phyloP scores from a whole-genome alignment of 495 filamentous ascomycete species.

The Trichoderma gamsii region DNA sequence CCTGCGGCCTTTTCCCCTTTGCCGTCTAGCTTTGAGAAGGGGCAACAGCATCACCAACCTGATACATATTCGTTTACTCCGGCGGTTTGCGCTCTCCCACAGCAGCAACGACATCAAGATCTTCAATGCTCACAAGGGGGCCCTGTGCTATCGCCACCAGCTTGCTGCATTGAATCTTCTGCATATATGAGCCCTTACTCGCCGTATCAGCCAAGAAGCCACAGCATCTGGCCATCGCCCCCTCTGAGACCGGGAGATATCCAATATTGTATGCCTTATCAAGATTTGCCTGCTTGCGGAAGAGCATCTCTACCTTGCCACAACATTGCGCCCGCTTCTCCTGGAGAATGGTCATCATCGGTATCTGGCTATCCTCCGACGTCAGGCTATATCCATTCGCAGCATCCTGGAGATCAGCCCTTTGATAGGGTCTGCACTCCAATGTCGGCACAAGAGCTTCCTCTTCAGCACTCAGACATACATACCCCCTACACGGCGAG shows the following conservation, averaged over 20 bases:
- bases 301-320: not conserved
- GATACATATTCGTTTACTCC: constrained; percentile 7
- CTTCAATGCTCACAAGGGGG: not conserved
- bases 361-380: not conserved
- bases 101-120: not conserved
- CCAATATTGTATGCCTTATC: not conserved
- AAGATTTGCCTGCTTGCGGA: not conserved
- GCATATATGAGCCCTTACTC: not conserved
- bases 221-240: constrained; percentile 1
- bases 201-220: not conserved
- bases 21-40: not conserved
- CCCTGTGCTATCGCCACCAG: not conserved
- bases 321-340: not conserved
- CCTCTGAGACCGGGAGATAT: not conserved
- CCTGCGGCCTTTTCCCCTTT: not conserved
- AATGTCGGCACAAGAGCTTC: not conserved
- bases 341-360: not conserved
- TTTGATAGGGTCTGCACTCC: not conserved
- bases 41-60: constrained; percentile 11
- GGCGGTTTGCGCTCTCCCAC: not conserved
- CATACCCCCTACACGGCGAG: not conserved
- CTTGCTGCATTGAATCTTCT: not conserved
- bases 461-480: not conserved
- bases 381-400: not conserved
- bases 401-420: not conserved